Base-by-base conservation (phyloP, 352 stramenopile species). In the Elongisporangium prolatum region DNA sequence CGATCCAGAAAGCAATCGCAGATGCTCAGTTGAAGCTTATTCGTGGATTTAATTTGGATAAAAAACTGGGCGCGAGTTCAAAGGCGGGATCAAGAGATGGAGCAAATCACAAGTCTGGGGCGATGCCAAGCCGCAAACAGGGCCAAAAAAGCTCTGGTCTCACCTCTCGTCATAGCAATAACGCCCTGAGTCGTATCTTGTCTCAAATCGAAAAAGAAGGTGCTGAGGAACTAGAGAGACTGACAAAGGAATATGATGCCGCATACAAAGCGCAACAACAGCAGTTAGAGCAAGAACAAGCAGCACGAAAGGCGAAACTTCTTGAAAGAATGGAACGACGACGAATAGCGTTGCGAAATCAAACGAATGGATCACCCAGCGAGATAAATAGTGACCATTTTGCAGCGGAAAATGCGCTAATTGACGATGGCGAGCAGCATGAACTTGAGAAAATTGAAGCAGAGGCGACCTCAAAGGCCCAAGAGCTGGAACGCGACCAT, bases 221-320 rank as follows among this genome's bases (percentile, higher is more conserved):
- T 14, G 28, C 28, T 40, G 28, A 40, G 28, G 28, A 40, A 40
- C 8, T 40, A 13, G 28, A 40, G 9, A 8, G 28, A 13, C 14
- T 40, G 9, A 40, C 28, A 13, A 40, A 54, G 24, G 54, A 77
- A 14, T 65, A 71, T 21, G 50, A 61, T 11, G 16, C 38, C 16
- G 59, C 61, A 10, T 68, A 64, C 25, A 18, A 20, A 10, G 37
- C 58, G 22, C 60, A 65, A 3, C 50, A 68, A 47, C 54, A 28
- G 22, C 65, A 74, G 7, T 54, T 79, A 2, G 52, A 80, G 28
- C 58, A 65, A 21, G 71, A 80, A 48, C 55, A 61, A 22, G 54
- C 59, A 21, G 50, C 61, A 37, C 57, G 38, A 21, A 72, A 59
- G 60, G 50, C 53, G 10, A 56, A 56, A 10, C 59, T 79, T 13